Evolutionary conservation across 1,284 basidiomycete genomes (phyloP).

Genomic region (Tranzscheliella williamsii): DNA sequence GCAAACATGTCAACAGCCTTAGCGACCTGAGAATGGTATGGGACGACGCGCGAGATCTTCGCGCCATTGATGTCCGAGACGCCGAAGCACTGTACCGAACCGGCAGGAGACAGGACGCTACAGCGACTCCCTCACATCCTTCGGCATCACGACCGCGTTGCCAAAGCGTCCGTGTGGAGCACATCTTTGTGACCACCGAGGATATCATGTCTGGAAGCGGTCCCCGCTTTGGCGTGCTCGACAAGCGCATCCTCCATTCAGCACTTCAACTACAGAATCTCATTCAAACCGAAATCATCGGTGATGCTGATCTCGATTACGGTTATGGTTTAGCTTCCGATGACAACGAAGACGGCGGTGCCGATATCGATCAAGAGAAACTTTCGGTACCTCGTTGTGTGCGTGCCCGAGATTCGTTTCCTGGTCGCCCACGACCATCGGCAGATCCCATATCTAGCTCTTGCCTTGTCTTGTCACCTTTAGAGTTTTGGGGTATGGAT

Average conservation of each 20-base stretch:
- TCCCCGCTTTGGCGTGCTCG: conserved; percentile 46
- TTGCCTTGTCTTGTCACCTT: conserved; percentile 52
- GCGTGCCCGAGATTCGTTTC: conserved; percentile 23
- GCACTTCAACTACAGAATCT: conserved; percentile 46
- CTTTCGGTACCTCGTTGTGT: conserved; percentile 4
- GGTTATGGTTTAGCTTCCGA: too few relatives aligned
- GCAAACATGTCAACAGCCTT: conserved; percentile 50
- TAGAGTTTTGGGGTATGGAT: conserved; percentile 49
- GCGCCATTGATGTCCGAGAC: conserved; percentile 43
- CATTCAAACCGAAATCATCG: conserved; percentile 25
- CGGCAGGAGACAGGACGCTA: conserved; percentile 2
- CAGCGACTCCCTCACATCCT: not conserved
- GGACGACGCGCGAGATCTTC: conserved; percentile 54
- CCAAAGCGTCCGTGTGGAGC: conserved; percentile 43
- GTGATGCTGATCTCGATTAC: not conserved
- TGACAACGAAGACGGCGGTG: not conserved
- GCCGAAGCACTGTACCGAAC: conserved; percentile 17
- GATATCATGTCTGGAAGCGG: conserved; percentile 49
- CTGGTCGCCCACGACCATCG: conserved; percentile 4
- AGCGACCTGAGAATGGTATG: conserved; percentile 57
- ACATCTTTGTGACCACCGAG: conserved; percentile 57
- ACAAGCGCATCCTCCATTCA: conserved; percentile 46
- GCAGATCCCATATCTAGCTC: not conserved
- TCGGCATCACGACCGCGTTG: conserved; percentile 26
- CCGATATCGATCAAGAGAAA: too few relatives aligned